phyloP scores from a whole-genome alignment of 805 yeast species.

The Clavispora vitiphila region DNA sequence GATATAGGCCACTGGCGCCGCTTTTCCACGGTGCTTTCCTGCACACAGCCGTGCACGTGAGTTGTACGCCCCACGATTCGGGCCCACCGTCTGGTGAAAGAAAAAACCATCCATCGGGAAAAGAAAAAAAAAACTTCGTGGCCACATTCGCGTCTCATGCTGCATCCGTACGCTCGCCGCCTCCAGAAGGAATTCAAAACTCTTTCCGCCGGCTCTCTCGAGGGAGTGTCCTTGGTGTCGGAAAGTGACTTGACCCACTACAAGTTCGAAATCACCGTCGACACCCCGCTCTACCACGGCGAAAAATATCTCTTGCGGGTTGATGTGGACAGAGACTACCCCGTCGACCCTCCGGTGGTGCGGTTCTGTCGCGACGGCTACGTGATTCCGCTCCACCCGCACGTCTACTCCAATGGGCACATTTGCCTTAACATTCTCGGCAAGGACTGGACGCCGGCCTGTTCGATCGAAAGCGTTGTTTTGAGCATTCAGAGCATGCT shows the following conservation, averaged over 20 bases:
- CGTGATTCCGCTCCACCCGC: conserved; percentile 67
- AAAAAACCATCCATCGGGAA: not conserved
- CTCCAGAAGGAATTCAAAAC: conserved; percentile 12
- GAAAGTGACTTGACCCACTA: conserved; percentile 8
- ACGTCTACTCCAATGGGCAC: conserved; percentile 71
- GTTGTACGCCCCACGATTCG: conserved; percentile 2
- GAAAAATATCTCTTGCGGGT: conserved; percentile 6
- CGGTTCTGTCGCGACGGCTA: conserved; percentile 4
- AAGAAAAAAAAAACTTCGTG: too few species aligned
- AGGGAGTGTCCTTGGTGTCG: conserved; percentile 9
- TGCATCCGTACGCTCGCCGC: conserved; percentile 13
- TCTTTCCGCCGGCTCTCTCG: conserved; percentile 2
- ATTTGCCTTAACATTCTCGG: conserved; percentile 68
- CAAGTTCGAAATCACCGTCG: conserved; percentile 5
- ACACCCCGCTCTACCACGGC: conserved; percentile 9
- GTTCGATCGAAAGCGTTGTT: conserved; percentile 43
- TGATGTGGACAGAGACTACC: conserved; percentile 9
- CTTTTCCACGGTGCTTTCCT: not conserved
- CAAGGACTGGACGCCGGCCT: conserved; percentile 64
- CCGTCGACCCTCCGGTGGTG: conserved; percentile 15
- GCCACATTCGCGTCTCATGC: conserved; percentile 7
- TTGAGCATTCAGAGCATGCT: conserved; percentile 65
- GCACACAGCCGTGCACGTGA: not conserved
- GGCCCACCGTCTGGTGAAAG: not conserved
- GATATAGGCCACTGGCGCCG: not conserved